Evolutionary conservation across 371 early-diverging fungal species (phyloP).

Genomic region (Rhizopus delemar): DNA sequence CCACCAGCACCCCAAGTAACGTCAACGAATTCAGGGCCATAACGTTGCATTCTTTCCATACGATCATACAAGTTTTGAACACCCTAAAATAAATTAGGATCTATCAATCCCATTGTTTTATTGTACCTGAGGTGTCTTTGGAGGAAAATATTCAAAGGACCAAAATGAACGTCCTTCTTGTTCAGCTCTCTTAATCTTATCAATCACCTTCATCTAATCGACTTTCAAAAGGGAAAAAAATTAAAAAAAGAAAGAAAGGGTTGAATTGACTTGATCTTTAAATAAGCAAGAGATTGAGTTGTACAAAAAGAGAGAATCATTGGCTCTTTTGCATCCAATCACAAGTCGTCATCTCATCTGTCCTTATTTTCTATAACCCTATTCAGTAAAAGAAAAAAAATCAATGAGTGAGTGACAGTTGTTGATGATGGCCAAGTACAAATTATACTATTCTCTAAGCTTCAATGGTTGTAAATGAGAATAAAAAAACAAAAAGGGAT

Average conservation of each 20-base stretch:
- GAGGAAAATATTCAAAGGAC: constrained; percentile 98
- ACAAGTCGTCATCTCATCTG: constrained; percentile 18
- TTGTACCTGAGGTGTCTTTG: constrained; percentile 85
- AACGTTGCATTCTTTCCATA: constrained; percentile 87
- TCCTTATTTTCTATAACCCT: neutral
- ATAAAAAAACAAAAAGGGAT: neutral
- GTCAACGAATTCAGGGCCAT: constrained; percentile 93
- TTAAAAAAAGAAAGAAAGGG: constrained; percentile 1
- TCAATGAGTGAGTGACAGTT: no score
- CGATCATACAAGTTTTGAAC: constrained; percentile 79
- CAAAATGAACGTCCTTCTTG: constrained; percentile 74
- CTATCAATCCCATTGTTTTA: neutral
- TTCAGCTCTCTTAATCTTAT: constrained; percentile 72
- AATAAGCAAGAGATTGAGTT: constrained; percentile 7
- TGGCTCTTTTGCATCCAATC: constrained; percentile 16
- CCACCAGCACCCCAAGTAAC: constrained; percentile 98
- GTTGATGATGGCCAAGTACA: no score
- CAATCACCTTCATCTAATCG: constrained; percentile 69
- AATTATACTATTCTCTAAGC: no score
- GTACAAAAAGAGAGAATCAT: constrained; percentile 1
- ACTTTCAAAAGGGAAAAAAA: constrained; percentile 11
- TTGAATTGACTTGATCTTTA: neutral
- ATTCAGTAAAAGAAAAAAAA: neutral
- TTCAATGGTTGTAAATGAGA: no score
- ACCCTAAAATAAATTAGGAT: constrained; percentile 43